Percentiles rank a stretch among this genome's conserved stretches.
Evolutionary conservation across 2,329 filamentous ascomycete genomes (phyloP).

Genomic region (Trichoderma afroharzianum): DNA sequence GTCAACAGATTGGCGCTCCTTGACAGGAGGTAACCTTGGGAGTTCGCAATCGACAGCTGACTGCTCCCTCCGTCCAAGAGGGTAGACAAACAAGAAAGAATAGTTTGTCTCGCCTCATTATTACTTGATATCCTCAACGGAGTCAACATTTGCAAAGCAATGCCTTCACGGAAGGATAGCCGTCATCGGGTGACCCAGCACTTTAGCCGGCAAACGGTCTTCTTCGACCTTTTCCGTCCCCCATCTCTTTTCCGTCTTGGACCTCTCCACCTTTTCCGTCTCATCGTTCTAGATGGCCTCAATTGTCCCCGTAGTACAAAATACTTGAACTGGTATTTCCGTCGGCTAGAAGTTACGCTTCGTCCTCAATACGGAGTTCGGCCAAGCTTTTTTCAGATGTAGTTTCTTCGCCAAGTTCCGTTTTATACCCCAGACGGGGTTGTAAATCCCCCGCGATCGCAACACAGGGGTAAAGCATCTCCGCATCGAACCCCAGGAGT

Average conservation of each 20-base stretch:
- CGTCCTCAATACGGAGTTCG: not conserved
- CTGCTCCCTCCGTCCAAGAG: not conserved
- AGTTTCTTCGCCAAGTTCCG: not conserved
- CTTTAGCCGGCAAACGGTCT: not conserved
- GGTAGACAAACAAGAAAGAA: not conserved
- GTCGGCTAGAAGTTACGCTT: not conserved
- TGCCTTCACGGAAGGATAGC: not conserved
- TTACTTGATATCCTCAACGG: not conserved
- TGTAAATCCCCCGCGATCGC: not conserved
- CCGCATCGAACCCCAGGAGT: slow-evolving; percentile 3
- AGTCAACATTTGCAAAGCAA: not conserved
- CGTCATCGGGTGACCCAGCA: not conserved
- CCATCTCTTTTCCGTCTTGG: not conserved
- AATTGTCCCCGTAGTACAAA: not conserved
- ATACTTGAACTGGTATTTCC: not conserved
- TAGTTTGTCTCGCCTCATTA: not conserved
- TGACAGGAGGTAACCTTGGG: not conserved
- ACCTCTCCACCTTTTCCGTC: not conserved
- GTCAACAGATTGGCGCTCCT: not conserved
- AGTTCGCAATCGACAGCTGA: not conserved
- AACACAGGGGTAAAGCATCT: not conserved
- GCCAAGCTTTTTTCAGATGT: not conserved
- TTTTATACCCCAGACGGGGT: not conserved
- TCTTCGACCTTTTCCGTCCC: slow-evolving; percentile 3
- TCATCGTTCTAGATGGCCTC: not conserved